These are phyloP conservation scores for Juglanconis sp. DNA, from an alignment of 2,329 filamentous ascomycete species.

Conservation along the genomic window DNA sequence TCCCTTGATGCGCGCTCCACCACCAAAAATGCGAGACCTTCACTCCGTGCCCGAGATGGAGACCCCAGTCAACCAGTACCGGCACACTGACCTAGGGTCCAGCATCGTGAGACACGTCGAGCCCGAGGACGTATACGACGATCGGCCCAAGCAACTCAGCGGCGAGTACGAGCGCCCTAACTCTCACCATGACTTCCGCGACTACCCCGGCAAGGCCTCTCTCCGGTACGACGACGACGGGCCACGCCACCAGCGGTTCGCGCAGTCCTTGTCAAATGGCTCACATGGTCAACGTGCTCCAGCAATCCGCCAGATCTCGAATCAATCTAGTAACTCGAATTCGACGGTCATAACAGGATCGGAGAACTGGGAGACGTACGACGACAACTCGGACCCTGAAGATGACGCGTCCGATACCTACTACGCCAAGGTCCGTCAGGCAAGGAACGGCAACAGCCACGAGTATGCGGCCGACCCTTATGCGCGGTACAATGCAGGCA, in stretches of 20 bases:
- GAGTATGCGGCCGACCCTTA: slow-evolving; percentile 9
- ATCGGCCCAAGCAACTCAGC: slow-evolving; percentile 35
- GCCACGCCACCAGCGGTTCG: slow-evolving; percentile 33
- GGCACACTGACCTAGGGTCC: slow-evolving; percentile 44
- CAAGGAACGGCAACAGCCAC: slow-evolving; percentile 34
- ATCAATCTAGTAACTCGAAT: slow-evolving; percentile 51
- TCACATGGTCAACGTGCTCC: slow-evolving; percentile 40
- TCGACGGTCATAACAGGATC: slow-evolving; percentile 72
- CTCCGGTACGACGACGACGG: slow-evolving; percentile 12
- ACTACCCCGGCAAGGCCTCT: slow-evolving; percentile 27
- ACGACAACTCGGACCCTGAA: slow-evolving; percentile 75
- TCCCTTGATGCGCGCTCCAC: slow-evolving; percentile 63
- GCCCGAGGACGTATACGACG: slow-evolving; percentile 86
- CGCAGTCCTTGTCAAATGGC: slow-evolving; percentile 24
- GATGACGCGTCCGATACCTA: slow-evolving; percentile 70
- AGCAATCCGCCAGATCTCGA: slow-evolving; percentile 64
- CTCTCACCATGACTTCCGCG: slow-evolving; percentile 38
- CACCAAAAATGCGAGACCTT: slow-evolving; percentile 90
- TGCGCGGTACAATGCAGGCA: slow-evolving; percentile 58
- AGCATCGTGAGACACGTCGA: slow-evolving; percentile 59
- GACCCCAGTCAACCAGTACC: slow-evolving; percentile 47
- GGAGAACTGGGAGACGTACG: slow-evolving; percentile 98
- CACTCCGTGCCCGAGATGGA: slow-evolving; percentile 49
- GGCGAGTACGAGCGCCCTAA: slow-evolving; percentile 31
- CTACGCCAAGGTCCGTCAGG: slow-evolving; percentile 71